These are phyloP conservation scores for Bombardia bombarda DNA, from an alignment of 495 filamentous ascomycete species.

Conservation along the genomic window DNA sequence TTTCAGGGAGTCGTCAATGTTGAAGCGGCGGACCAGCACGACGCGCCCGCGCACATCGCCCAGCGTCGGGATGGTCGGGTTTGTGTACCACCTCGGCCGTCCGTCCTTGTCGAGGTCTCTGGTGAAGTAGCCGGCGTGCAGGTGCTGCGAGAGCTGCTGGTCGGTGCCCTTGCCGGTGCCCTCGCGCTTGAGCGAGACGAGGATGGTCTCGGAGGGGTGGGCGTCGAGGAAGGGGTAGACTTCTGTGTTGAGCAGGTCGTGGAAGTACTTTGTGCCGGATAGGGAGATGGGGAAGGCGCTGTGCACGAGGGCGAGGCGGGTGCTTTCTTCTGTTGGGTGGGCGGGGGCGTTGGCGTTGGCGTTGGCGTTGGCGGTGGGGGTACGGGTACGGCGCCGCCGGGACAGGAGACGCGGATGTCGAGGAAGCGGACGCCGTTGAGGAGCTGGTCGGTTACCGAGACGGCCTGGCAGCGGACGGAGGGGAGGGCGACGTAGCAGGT, in stretches of 20 bases:
- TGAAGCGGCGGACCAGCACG: slow-evolving; percentile 77
- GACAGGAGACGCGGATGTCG: slow-evolving; percentile 65
- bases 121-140: slow-evolving; percentile 62
- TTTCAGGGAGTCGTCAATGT: slow-evolving; percentile 50
- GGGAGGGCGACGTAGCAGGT: slow-evolving; percentile 77
- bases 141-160: slow-evolving; percentile 62
- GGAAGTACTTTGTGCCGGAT: slow-evolving; percentile 58
- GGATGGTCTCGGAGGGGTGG: slow-evolving; percentile 73
- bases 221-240: slow-evolving; percentile 65
- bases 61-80: slow-evolving; percentile 70
- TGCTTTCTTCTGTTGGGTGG: no score
- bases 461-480: slow-evolving; percentile 88
- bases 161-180: slow-evolving; percentile 75
- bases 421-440: slow-evolving; percentile 90
- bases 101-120: slow-evolving; percentile 22
- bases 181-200: slow-evolving; percentile 88
- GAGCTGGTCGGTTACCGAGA: slow-evolving; percentile 66
- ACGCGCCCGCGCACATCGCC: slow-evolving; percentile 77
- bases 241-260: slow-evolving; percentile 57
- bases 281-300: slow-evolving; percentile 40
- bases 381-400: neutral
- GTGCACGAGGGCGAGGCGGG: slow-evolving; percentile 50
- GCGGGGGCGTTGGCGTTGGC: neutral
- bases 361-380: slow-evolving; percentile 26
- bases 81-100: slow-evolving; percentile 61